phyloP scores from a whole-genome alignment of 2,329 filamentous ascomycete species.

The Pseudogymnoascus pannorum region DNA sequence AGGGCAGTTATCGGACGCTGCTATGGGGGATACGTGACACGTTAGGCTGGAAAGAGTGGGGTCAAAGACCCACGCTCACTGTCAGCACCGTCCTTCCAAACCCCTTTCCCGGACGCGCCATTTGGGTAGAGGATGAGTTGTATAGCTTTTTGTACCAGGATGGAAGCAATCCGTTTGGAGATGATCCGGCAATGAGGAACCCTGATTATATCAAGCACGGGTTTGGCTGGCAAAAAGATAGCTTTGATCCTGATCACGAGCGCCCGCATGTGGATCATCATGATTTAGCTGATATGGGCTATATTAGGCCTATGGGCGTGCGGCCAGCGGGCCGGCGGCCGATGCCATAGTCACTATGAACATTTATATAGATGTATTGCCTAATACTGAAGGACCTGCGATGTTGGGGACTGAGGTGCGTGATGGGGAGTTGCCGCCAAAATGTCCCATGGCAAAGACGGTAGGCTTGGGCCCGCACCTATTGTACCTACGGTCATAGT shows the following conservation, averaged over 20 bases:
- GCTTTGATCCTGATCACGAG: background rate
- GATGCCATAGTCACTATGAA: too few species aligned
- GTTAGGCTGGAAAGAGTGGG: constrained; percentile 17
- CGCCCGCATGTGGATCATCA: background rate
- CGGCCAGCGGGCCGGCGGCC: too few species aligned
- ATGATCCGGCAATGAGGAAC: background rate
- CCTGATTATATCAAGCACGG: background rate
- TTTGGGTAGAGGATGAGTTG: background rate
- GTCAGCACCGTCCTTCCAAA: constrained; percentile 14
- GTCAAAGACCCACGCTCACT: constrained; percentile 7
- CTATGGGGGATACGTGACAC: constrained; percentile 20
- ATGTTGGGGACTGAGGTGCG: too few species aligned
- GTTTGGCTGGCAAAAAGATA: background rate
- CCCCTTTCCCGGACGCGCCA: background rate
- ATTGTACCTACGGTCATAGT: too few species aligned
- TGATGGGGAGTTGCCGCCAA: too few species aligned
- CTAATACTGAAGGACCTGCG: too few species aligned
- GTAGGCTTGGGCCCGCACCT: too few species aligned
- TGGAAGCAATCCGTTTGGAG: constrained; percentile 20
- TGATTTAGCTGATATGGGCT: constrained; percentile 11
- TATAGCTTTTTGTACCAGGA: constrained; percentile 21
- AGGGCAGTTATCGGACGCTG: constrained; percentile 15
- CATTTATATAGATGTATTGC: too few species aligned
- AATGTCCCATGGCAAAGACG: too few species aligned
- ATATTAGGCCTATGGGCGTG: constrained; percentile 21